Evolutionary conservation across 2,329 filamentous ascomycete species (phyloP), one percentile per base, ranked within the genome.

Genomic region (Botrytis porri): DNA sequence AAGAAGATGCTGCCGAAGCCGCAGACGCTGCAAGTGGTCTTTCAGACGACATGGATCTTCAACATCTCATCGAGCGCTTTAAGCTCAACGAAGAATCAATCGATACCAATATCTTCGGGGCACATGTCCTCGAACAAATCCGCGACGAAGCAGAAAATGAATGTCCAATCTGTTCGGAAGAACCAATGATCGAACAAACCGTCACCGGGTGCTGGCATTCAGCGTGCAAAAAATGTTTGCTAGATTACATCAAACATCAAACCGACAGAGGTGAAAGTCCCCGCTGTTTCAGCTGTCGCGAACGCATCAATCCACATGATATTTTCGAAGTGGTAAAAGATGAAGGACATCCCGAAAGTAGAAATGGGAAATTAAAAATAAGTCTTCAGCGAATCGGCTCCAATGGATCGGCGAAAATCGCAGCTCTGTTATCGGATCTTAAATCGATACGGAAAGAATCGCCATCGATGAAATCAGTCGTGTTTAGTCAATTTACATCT

Each of bases 161-260:
- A 83, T 99, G 96, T 79, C 95, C 96, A 0, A 93, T 99, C 70
- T 99, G 96, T 82, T 90, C 93, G 6, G 95, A 98, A 81, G 96
- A 98, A 81, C 94, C 95, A 5, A 98, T 98, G 94, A 88, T 93
- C 59, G 92, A 98, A 71, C 95, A 97, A 80, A 92, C 93, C 0
- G 96, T 99, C 1, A 98, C 96, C 0, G 93, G 94, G 0, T 99
- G 96, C 83, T 99, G 96, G 94, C 96, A 99, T 82, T 97, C 93
- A 48, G 95, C 96, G 0, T 99, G 96, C 84, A 97, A 96, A 82
- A 92, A 93, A 75, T 99, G 96, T 78, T 84, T 98, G n/a, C 84
- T 97, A 2, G 90, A 94, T 77, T 97, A 94, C 78, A 97, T 99
- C 79, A 90, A 92, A 75, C 94, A 97, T 79, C 92, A 97, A 81